Evolutionary conservation across 1,284 basidiomycete species (phyloP), one percentile per base, ranked within the genome.

Genomic region (Ustilago vetiveriae): DNA sequence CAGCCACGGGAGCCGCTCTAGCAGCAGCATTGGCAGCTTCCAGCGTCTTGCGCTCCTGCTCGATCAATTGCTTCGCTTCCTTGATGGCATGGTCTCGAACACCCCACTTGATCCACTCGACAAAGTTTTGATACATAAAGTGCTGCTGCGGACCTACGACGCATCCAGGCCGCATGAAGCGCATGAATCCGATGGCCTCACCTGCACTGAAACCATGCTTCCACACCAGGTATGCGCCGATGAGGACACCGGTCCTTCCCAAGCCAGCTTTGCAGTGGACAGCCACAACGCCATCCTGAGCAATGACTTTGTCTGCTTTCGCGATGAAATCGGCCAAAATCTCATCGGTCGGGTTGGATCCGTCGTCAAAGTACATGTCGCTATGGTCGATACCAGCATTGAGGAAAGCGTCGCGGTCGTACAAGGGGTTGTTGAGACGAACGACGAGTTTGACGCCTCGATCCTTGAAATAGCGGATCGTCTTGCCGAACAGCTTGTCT

Each of bases 161-260:
- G 82, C 93, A 94, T 2, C 93, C 93, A 0, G 95, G 96, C 37
- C 95, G 88, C 66, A 97, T 90, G 70, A 99, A 91, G 21, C 96
- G 90, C 96, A 98, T 98, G 83, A 94, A 98, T 0, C 91, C 96
- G 63, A 98, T 98, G 9, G 90, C 94, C 84, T 99, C 96, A 54
- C 90, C 89, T 0, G 95, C 94, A n/a, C 93, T 93, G 81, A 99
- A 99, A n/a, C 91, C 91, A 79, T 98, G 94, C 84, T 96, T 97
- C 91, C 96, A 99, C 72, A 97, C 92, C 54, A 99, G 87, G 85
- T 98, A 98, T 3, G 96, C 96, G 40, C 82, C 77, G 65, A 98
- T 95, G 62, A 98, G 85, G 4, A 94, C 95, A 4, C 96, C 95
- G 3, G 93, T 96, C 45, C 93, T 87, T 21, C 93, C 93, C 19